Evolutionary conservation across 2,329 filamentous ascomycete genomes (phyloP).

Genomic region (Alternaria viburni): DNA sequence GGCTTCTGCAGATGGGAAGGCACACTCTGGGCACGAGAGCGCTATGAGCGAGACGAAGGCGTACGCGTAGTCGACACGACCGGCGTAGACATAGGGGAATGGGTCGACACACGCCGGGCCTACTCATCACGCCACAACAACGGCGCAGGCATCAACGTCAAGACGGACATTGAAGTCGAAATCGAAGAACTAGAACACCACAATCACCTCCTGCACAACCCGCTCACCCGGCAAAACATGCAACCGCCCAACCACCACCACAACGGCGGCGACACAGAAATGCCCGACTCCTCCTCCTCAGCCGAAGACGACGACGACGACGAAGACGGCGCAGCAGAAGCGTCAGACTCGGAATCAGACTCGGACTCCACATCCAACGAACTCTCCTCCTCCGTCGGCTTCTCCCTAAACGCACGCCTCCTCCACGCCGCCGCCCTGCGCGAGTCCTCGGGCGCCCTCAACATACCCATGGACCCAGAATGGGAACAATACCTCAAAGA

Average conservation of each 20-base stretch:
- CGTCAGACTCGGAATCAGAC: neutral
- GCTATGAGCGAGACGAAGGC: slow-evolving; percentile 77
- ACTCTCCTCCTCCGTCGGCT: slow-evolving; percentile 61
- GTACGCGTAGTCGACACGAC: slow-evolving; percentile 74
- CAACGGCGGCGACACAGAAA: slow-evolving; percentile 13
- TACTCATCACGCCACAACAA: slow-evolving; percentile 1
- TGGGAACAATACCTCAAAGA: slow-evolving; percentile 79
- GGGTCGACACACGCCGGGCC: slow-evolving; percentile 52
- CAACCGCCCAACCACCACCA: neutral
- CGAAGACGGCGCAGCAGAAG: neutral
- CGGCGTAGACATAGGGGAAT: slow-evolving; percentile 69
- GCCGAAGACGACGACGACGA: slow-evolving; percentile 3
- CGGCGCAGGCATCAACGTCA: slow-evolving; percentile 46
- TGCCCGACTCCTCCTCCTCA: slow-evolving; percentile 10
- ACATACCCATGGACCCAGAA: slow-evolving; percentile 69
- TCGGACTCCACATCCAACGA: slow-evolving; percentile 6
- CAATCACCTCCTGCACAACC: neutral
- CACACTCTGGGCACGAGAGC: slow-evolving; percentile 81
- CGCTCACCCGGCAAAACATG: neutral
- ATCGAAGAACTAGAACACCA: slow-evolving; percentile 38
- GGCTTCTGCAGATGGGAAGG: slow-evolving; percentile 81
- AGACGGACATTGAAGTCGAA: slow-evolving; percentile 52
- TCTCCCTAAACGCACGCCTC: slow-evolving; percentile 66
- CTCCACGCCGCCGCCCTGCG: slow-evolving; percentile 68
- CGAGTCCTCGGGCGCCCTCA: slow-evolving; percentile 59